Conservation (phyloP, 805 yeast species). For the Candida yuanshanica region DNA sequence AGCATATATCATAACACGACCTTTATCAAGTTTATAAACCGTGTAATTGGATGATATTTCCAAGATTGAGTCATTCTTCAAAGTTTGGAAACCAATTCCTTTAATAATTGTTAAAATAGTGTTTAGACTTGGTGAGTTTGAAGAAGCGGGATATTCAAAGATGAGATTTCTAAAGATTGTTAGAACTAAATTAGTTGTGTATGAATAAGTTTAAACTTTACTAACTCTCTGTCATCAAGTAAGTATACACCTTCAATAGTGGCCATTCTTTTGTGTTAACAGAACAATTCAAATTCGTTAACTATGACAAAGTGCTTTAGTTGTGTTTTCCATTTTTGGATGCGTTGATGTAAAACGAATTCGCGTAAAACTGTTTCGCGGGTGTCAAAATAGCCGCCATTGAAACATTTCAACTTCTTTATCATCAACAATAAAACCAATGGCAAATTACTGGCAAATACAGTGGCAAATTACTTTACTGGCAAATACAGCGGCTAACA, state of each 20-base stretch:
- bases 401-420: no score
- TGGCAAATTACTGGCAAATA: no score
- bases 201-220: background rate
- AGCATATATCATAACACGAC: slow-evolving; percentile 14
- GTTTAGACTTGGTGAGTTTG: slow-evolving; percentile 27
- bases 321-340: background rate
- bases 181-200: background rate
- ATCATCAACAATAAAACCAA: no score
- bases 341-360: background rate
- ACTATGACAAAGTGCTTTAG: background rate
- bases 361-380: background rate
- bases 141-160: slow-evolving; percentile 31
- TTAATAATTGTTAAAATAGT: slow-evolving; percentile 23
- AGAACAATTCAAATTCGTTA: background rate
- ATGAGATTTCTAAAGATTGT: slow-evolving; percentile 26
- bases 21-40: slow-evolving; percentile 11
- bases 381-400: no score
- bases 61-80: slow-evolving; percentile 16
- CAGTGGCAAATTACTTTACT: no score
- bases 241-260: slow-evolving; percentile 34
- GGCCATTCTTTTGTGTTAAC: slow-evolving; percentile 21
- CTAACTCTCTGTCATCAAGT: slow-evolving; percentile 35
- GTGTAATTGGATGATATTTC: slow-evolving; percentile 16
- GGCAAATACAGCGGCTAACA: no score
- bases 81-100: slow-evolving; percentile 15